Evolutionary conservation across 129 eudicot genomes (phyloP).

Genomic region (Flaveria robusta): DNA sequence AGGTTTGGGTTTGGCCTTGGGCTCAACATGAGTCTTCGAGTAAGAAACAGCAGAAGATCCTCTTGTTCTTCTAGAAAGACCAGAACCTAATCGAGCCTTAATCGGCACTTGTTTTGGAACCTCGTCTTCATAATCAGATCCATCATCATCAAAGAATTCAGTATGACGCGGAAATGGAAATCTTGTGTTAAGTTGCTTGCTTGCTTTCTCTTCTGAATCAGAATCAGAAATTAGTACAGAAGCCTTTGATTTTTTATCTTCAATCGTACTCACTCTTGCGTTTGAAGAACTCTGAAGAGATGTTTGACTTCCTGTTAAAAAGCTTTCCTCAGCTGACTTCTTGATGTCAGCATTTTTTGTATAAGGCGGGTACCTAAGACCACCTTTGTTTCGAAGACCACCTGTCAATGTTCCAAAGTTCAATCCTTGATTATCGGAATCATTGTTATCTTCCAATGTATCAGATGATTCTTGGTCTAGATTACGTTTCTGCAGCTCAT

Average conservation of each 20-base stretch:
- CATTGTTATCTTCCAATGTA: conserved; percentile 7
- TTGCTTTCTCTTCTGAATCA: conserved; percentile 38
- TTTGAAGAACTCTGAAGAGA: conserved; percentile 26
- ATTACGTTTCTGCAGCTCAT: conserved; percentile 7
- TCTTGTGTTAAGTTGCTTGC: conserved; percentile 28
- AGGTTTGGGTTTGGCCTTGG: conserved; percentile 9
- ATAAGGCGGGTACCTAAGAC: conserved; percentile 41
- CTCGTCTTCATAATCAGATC: conserved; percentile 47
- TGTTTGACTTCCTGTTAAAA: conserved; percentile 21
- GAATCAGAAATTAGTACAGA: conserved; percentile 33
- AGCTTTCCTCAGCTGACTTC: conserved; percentile 29
- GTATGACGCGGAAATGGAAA: conserved; percentile 36
- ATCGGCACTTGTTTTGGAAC: conserved; percentile 32
- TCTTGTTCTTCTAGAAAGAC: conserved; percentile 71
- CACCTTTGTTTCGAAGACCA: conserved; percentile 72
- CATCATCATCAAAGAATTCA: conserved; percentile 50
- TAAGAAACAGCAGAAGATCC: conserved; percentile 29
- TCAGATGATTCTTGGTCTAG: conserved; percentile 21
- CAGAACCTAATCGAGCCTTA: conserved; percentile 46
- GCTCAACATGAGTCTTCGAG: conserved; percentile 23
- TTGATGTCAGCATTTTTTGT: conserved; percentile 32
- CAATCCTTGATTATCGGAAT: conserved; percentile 27
- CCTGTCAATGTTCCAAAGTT: conserved; percentile 71
- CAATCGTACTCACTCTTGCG: conserved; percentile 21
- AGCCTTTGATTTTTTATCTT: conserved; percentile 34